These are phyloP conservation scores for Tulasnella sp. DNA, from an alignment of 768 basidiomycete species.

Conservation along the genomic window DNA sequence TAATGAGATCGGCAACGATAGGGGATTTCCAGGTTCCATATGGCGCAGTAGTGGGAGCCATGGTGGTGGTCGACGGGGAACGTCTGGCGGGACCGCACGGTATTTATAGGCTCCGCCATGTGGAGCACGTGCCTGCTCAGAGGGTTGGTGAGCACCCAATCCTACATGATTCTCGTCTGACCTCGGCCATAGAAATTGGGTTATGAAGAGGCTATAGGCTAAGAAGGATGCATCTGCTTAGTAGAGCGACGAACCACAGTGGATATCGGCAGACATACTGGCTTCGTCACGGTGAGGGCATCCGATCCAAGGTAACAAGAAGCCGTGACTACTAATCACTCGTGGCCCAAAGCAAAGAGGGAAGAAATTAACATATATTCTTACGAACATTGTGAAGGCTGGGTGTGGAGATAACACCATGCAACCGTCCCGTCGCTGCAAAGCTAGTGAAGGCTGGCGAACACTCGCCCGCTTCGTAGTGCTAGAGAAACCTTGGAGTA, in stretches of 20 bases:
- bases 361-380: too few species aligned
- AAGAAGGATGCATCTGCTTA: too few species aligned
- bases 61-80: neutral
- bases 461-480: neutral
- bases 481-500: neutral
- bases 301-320: too few species aligned
- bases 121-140: neutral
- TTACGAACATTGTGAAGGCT: too few species aligned
- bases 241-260: too few species aligned
- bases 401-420: too few species aligned
- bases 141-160: neutral
- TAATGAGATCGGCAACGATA: conserved; percentile 46
- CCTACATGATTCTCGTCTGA: too few species aligned
- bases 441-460: neutral
- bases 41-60: conserved; percentile 33
- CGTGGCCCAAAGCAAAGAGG: neutral
- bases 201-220: neutral
- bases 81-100: neutral
- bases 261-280: neutral
- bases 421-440: too few species aligned
- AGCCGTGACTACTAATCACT: too few species aligned
- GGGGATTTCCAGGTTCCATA: conserved; percentile 59
- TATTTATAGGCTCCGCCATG: neutral
- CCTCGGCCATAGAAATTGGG: neutral
- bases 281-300: neutral